Conservation (phyloP, 2,329 filamentous ascomycete species). For the Phoma sp. region DNA sequence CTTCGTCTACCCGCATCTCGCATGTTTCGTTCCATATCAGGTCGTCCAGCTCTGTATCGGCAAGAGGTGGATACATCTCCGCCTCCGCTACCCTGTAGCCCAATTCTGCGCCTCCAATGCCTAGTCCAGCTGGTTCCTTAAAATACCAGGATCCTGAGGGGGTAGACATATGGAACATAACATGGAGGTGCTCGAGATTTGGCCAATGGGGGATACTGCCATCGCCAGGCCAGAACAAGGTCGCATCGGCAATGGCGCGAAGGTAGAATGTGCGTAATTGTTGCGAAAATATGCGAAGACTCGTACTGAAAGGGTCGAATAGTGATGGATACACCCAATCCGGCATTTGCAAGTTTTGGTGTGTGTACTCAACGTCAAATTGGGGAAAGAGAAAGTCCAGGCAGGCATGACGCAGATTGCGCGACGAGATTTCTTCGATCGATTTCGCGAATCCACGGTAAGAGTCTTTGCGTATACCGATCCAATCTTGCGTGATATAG, state of each 20-base stretch:
- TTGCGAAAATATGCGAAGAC: slow-evolving; percentile 22
- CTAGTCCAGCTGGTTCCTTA: slow-evolving; percentile 14
- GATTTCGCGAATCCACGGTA: slow-evolving; percentile 25
- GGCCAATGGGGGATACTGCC: slow-evolving; percentile 18
- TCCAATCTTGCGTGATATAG: slow-evolving; percentile 20
- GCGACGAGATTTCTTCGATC: slow-evolving; percentile 7
- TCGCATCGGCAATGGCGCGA: slow-evolving; percentile 19
- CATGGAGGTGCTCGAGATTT: slow-evolving; percentile 21
- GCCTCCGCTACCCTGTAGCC: slow-evolving; percentile 6
- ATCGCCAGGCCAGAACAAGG: slow-evolving; percentile 24
- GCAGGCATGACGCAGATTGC: no score
- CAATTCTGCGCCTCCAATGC: slow-evolving; percentile 8
- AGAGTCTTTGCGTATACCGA: slow-evolving; percentile 28
- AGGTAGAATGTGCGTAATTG: slow-evolving; percentile 18
- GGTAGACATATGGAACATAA: slow-evolving; percentile 19
- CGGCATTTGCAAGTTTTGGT: slow-evolving; percentile 8
- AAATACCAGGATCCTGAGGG: slow-evolving; percentile 31
- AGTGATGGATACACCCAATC: slow-evolving; percentile 19
- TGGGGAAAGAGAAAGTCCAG: slow-evolving; percentile 14
- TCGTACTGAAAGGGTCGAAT: slow-evolving; percentile 26
- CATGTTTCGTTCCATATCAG: no score
- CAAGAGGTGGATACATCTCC: slow-evolving; percentile 19
- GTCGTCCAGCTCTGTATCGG: background rate
- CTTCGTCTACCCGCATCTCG: no score
- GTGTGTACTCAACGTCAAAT: background rate